Percentiles rank a stretch among this genome's conserved stretches.
Evolutionary conservation across 208 protist species (phyloP).

Genomic region (Crithidia acanthocephali): DNA sequence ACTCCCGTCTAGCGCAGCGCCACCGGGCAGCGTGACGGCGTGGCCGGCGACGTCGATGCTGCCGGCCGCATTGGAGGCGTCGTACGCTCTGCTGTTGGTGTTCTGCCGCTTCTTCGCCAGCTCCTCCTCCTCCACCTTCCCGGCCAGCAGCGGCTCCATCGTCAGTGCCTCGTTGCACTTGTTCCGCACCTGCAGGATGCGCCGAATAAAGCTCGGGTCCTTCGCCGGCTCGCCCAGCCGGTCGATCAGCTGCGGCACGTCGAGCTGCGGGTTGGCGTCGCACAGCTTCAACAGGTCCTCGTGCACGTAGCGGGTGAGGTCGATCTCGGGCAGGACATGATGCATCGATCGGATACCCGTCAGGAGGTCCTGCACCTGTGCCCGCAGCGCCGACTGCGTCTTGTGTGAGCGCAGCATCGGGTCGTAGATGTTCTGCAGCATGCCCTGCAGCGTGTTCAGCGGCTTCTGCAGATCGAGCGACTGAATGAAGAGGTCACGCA

Average conservation of each 20-base stretch:
- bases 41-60: background rate
- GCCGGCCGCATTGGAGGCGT: background rate
- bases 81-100: conserved; percentile 20
- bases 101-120: conserved; percentile 23
- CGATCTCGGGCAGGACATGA: conserved; percentile 61
- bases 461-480: conserved; percentile 66
- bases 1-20: background rate
- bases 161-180: conserved; percentile 59
- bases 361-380: conserved; percentile 77
- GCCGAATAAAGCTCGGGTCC: conserved; percentile 66
- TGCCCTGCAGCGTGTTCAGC: conserved; percentile 58
- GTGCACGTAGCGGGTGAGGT: conserved; percentile 74
- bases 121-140: conserved; percentile 39
- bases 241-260: conserved; percentile 75
- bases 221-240: conserved; percentile 60
- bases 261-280: conserved; percentile 55
- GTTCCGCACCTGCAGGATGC: conserved; percentile 68
- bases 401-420: conserved; percentile 55
- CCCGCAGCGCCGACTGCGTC: conserved; percentile 49
- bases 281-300: conserved; percentile 78
- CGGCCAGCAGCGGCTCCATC: conserved; percentile 50
- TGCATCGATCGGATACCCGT: conserved; percentile 65
- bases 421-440: conserved; percentile 78
- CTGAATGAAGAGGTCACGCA: conserved; percentile 69
- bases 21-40: background rate